Evolutionary conservation across 352 stramenopile genomes (phyloP).

Genomic region (Phytophthora sojae): DNA sequence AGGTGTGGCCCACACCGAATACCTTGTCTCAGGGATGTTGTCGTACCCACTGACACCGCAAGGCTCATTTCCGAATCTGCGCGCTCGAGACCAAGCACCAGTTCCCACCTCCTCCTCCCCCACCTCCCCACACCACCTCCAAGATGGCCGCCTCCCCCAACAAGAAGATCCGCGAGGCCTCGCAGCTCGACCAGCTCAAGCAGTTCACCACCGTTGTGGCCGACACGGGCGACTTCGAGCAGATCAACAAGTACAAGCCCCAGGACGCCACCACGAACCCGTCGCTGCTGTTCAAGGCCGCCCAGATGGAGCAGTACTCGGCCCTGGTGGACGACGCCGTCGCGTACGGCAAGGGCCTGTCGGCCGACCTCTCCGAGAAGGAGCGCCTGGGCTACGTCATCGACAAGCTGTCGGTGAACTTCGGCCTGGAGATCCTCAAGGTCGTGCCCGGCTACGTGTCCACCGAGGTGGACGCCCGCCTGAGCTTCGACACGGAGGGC

Average conservation of each 20-base stretch:
- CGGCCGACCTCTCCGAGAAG: conserved; percentile 69
- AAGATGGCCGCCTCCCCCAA: conserved; percentile 67
- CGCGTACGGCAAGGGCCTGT: conserved; percentile 88
- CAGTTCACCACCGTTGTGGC: conserved; percentile 97
- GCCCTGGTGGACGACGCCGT: conserved; percentile 97
- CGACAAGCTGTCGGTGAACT: conserved; percentile 98
- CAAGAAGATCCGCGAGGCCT: conserved; percentile 81
- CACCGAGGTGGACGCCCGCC: conserved; percentile 98
- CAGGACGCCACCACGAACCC: conserved; percentile 99
- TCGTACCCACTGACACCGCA: conserved; percentile 2
- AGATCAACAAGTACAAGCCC: conserved; percentile 93
- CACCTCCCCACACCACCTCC: not conserved
- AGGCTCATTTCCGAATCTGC: conserved; percentile 82
- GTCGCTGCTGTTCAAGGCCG: conserved; percentile 98
- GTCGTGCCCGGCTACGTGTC: conserved; percentile 98
- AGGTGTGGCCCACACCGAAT: conserved; percentile 27
- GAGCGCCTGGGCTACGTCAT: conserved; percentile 94
- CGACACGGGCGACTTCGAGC: conserved; percentile 97
- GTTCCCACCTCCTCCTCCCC: not conserved
- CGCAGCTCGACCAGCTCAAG: conserved; percentile 96
- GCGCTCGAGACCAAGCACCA: conserved; percentile 46
- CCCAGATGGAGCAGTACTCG: conserved; percentile 95
- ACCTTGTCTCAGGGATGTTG: conserved; percentile 26
- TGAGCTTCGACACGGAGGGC: conserved; percentile 96
- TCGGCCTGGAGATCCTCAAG: conserved; percentile 97